phyloP scores from a whole-genome alignment of 1,284 basidiomycete species.

The Austropuccinia psidii region DNA sequence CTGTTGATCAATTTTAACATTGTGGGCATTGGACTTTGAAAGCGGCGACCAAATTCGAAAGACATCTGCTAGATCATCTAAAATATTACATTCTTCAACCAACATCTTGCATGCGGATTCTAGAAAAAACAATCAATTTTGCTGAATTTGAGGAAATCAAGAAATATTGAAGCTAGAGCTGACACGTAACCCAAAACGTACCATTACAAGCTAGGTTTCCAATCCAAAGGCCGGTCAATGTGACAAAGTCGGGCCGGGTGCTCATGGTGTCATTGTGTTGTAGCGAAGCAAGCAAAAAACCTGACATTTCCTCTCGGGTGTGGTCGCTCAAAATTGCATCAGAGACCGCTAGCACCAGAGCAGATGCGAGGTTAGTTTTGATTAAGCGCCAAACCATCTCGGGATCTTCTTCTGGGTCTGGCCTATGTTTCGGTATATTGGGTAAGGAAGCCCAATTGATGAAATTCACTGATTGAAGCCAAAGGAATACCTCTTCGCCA shows the following conservation, averaged over 20 bases:
- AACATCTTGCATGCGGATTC: conserved; percentile 9
- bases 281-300: conserved; percentile 6
- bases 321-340: background rate
- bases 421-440: background rate
- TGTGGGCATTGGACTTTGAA: background rate
- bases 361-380: conserved; percentile 8
- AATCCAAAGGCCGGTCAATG: conserved; percentile 26
- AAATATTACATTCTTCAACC: conserved; percentile 17
- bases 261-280: background rate
- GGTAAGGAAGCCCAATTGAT: too few relatives aligned
- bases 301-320: background rate
- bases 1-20: conserved; percentile 28
- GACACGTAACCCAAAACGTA: background rate
- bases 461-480: too few relatives aligned
- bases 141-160: background rate
- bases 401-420: background rate
- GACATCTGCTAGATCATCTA: background rate
- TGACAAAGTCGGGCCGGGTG: conserved; percentile 24
- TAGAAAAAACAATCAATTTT: background rate
- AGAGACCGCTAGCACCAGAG: conserved; percentile 10
- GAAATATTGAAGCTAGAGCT: background rate
- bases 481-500: too few relatives aligned
- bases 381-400: background rate
- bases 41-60: conserved; percentile 7
- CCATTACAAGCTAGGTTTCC: conserved; percentile 31